Evolutionary conservation across 257 asterid species (phyloP).

Genomic region (Lavandula angustifolia): DNA sequence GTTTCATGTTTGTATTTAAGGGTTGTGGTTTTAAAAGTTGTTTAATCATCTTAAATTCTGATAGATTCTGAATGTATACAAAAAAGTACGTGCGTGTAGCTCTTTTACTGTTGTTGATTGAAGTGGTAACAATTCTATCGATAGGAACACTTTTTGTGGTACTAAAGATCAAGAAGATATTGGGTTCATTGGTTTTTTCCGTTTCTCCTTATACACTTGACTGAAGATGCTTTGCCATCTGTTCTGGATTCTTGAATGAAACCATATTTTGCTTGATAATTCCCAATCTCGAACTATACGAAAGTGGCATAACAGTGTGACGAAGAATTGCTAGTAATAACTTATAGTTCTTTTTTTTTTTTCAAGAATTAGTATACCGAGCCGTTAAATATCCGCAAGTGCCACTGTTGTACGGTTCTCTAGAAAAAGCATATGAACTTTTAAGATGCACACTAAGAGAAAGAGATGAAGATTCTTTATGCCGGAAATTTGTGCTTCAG

Average conservation of each 20-base stretch:
- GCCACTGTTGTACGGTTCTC: not conserved
- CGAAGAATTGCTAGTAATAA: slow-evolving; percentile 7
- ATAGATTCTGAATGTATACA: too few species aligned
- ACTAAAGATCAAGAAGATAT: not conserved
- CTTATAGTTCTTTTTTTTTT: slow-evolving; percentile 4
- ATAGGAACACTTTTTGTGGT: not conserved
- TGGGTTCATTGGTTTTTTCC: not conserved
- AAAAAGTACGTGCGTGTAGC: not conserved
- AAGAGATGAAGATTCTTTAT: slow-evolving; percentile 16
- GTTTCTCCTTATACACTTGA: not conserved
- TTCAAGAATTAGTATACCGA: not conserved
- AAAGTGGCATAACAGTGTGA: not conserved
- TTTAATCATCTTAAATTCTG: not conserved
- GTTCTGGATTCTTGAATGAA: too few species aligned
- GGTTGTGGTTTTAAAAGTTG: not conserved
- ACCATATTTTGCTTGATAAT: too few species aligned
- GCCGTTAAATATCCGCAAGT: not conserved
- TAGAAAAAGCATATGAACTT: not conserved
- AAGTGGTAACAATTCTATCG: not conserved
- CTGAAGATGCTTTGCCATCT: too few species aligned
- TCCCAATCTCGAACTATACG: too few species aligned
- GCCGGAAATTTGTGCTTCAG: slow-evolving; percentile 7
- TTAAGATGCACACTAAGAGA: not conserved
- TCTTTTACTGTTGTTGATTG: slow-evolving; percentile 1
- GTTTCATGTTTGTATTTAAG: slow-evolving; percentile 6